Evolutionary conservation across 176 grass and related monocot species (phyloP).

Genomic region (Bothriochloa decipiens): DNA sequence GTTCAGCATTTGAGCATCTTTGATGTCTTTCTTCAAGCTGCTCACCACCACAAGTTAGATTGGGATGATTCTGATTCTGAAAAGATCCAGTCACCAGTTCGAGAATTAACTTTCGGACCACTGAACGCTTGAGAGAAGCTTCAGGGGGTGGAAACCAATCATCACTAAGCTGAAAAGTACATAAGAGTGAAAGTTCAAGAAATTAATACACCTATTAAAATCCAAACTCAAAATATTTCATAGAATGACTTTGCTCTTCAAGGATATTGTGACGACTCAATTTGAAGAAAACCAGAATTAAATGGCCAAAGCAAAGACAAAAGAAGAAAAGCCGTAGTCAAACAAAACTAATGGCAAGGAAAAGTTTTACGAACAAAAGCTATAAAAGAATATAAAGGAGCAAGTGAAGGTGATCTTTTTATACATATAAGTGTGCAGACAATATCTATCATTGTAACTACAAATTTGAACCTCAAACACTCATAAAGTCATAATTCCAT

Average conservation of each 20-base stretch:
- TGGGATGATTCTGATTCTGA: constrained; percentile 49
- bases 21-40: constrained; percentile 48
- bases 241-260: constrained; percentile 8
- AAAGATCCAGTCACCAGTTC: constrained; percentile 47
- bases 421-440: constrained; percentile 1
- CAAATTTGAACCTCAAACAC: not conserved
- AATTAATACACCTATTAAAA: constrained; percentile 23
- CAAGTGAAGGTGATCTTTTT: not conserved
- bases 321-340: not conserved
- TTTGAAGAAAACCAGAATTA: not conserved
- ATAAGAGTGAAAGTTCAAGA: constrained; percentile 30
- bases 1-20: constrained; percentile 52
- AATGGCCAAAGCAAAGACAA: not conserved
- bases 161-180: constrained; percentile 67
- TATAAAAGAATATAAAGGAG: constrained; percentile 33
- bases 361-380: not conserved
- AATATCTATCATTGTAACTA: constrained; percentile 12
- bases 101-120: constrained; percentile 78
- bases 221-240: constrained; percentile 3
- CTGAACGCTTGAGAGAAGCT: constrained; percentile 88
- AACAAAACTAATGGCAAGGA: not conserved
- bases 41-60: constrained; percentile 32
- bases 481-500: constrained; percentile 1
- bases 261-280: constrained; percentile 3
- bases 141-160: constrained; percentile 88